Base-by-base conservation (phyloP, 2,329 filamentous ascomycete species). In the Allantophomopsis cytisporea region DNA sequence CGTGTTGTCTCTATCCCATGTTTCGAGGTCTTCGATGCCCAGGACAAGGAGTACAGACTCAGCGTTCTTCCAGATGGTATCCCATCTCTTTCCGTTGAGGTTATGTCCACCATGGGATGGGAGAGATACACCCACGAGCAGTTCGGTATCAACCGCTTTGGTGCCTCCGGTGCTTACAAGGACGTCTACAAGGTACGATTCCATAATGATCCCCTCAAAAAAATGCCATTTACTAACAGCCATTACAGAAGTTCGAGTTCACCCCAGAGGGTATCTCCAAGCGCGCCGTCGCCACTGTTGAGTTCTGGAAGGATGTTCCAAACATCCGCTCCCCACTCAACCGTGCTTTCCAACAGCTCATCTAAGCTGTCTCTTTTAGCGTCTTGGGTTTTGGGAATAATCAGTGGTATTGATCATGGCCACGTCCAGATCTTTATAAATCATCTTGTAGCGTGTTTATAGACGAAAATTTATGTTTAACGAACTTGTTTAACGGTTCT, bases 51-150 rank as follows among this genome's bases (percentile, higher is more conserved):
- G 50, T 98, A 98, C 80, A 80, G 80, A 61, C 81, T 98, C 52
- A 82, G 79, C 50, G 83, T 94, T 50, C 77, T 98, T 47, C 91
- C 89, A 54, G 87, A 95, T 60, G 88, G 88, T 51, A 89, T 95
- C 60, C 89, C 91, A 50, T 77, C 87, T 46, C 64, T 98, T 64
- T 93, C 84, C 41, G 83, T 98, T 52, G 91, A 98, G 73, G 88
- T 87, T 62, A 93, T 94, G 84, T 83, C 76, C 64, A 98, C 91
- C 52, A 80, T 95, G 66, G 91, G 91, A 53, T 98, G 91, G 91
- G 88, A 96, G 76, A 83, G 89, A 65, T 98, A 96, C 71, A 84
- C 87, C 43, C 89, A 98, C 68, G 91, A 98, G 78, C 91, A 98
- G 71, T 98, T 98, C 58, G 91, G 91, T 61, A 79, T 98, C 51